Conservation (phyloP, 768 basidiomycete species). For the Boletellus ananiceps region DNA sequence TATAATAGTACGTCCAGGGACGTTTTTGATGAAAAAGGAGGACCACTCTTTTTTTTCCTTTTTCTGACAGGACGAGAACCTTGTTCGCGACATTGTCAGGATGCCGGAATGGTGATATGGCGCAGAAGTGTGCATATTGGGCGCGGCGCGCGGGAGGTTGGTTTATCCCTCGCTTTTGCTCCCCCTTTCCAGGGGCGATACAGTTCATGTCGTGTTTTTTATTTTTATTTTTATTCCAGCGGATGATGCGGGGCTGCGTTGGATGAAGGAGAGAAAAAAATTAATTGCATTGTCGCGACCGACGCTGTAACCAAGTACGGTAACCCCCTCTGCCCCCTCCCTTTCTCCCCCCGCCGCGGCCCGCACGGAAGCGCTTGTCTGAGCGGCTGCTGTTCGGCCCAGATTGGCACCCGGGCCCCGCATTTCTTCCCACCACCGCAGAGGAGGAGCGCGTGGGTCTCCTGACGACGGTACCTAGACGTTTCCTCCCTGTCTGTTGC, state of each 20-base stretch:
- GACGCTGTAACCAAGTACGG: too few relatives aligned
- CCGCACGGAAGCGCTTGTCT: not conserved
- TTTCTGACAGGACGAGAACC: constrained; percentile 3
- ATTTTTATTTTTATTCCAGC: too few relatives aligned
- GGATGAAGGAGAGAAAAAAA: too few relatives aligned
- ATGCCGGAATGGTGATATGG: constrained; percentile 4
- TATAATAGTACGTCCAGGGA: constrained; percentile 1
- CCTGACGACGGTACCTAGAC: too few relatives aligned
- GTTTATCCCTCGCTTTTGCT: too few relatives aligned
- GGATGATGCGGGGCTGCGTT: constrained; percentile 10
- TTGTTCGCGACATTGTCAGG: constrained; percentile 3
- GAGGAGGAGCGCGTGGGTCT: not conserved
- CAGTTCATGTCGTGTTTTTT: constrained; percentile 1
- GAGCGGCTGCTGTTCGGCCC: not conserved
- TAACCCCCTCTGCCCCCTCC: too few relatives aligned
- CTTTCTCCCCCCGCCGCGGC: too few relatives aligned
- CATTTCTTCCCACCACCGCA: not conserved
- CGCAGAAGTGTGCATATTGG: not conserved
- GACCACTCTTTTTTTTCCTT: not conserved
- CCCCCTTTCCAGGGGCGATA: constrained; percentile 7
- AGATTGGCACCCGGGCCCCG: not conserved
- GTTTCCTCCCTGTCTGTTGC: too few relatives aligned
- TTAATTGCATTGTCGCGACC: too few relatives aligned
- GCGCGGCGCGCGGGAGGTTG: too few relatives aligned
- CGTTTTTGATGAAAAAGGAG: not conserved